Base-by-base conservation (phyloP, 257 asterid species). In the Nicotiana obtusifolia region DNA sequence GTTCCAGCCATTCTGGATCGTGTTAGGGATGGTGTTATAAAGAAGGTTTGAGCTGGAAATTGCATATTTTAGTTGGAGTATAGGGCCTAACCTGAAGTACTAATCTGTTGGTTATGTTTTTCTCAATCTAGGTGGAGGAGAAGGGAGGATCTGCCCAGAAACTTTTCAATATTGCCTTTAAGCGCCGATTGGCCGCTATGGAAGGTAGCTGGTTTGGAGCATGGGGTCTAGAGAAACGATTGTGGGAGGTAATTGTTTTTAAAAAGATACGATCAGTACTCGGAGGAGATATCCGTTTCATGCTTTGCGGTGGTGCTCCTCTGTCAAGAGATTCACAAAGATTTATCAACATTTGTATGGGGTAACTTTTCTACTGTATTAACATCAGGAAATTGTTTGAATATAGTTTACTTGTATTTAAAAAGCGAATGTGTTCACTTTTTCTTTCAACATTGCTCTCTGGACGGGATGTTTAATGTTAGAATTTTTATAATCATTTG, bases 271-370 rank as follows among this genome's bases (percentile, higher is more conserved):
- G 88, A 60, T 90, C 96, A 65, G 31, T 92, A 76, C 97, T 94
- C 76, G 98, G 97, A 78, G 97, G 98, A 80, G 87, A 91, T 85
- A 93, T 93, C 71, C 90, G 97, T 76, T 91, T 93, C 83, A 93
- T 94, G 97, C 98, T 94, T 82, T 94, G 98, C 66, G 98, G 98
- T 31, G 98, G 98, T 86, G 98, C 98, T 87, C 97, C 98, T 86
- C 85, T 94, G 82, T 91, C 98, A 20, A 95, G 95, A 65, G 97
- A 94, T 89, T 81, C 96, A 67, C 98, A 94, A 87, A 87, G 98
- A 89, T 94, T 94, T 78, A 93, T 94, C 91, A 94, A 93, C 90
- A 94, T 94, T 75, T 93, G 98, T 87, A 87, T 94, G 89, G 97
- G 97, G 98, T 93, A 93, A 87, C 59, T 75, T 62, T 86, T 85